Base-by-base conservation (phyloP, 345 rosid genomes). In the Melaleuca alternifolia region DNA sequence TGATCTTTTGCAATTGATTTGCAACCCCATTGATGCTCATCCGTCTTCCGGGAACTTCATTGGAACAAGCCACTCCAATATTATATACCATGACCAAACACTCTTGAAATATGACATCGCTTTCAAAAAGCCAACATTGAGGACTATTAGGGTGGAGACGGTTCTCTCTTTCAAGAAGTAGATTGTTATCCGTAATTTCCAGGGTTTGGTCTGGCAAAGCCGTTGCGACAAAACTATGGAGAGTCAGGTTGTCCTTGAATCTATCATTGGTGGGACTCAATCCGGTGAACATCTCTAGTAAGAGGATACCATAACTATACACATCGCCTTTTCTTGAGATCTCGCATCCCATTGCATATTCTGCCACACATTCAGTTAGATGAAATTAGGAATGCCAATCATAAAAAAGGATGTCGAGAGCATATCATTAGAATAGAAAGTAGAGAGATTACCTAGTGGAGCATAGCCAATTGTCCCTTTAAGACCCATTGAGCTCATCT, bases 51-150 rank as follows among this genome's bases (percentile, higher is more conserved):
- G 30, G 1, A n/a, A 56, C 1, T 56, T 56, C 61, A 56, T 26
- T 23, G 61, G 61, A 5, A 54, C 59, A 56, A 23, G 30, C 1
- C 0, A 57, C 15, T 57, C 65, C 30, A 11, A 57, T 57, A 26
- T 5, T 11, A 26, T 24, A 26, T 57, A 57, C 0, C 30, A 57
- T 11, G 5, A 57, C 15, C 30, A 57, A 57, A 57, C 15, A 57
- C 65, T 57, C 65, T 11, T 57, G 15, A 57, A 24, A 26, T 26
- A 57, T 57, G 15, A 0, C 30, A 57, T 59, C n/a, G 2, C 33
- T 59, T 59, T n/a, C 4, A 0, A 0, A 12, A 59, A 12, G 18
- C 8, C 71, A n/a, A 0, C 6, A 8, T 3, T 12, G 2, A 2
- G 71, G 0, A 59, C 9, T 5, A 11, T 26, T 11, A 7, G 15